Evolutionary conservation across 345 rosid genomes (phyloP).

Genomic region (Pistacia integerrima): DNA sequence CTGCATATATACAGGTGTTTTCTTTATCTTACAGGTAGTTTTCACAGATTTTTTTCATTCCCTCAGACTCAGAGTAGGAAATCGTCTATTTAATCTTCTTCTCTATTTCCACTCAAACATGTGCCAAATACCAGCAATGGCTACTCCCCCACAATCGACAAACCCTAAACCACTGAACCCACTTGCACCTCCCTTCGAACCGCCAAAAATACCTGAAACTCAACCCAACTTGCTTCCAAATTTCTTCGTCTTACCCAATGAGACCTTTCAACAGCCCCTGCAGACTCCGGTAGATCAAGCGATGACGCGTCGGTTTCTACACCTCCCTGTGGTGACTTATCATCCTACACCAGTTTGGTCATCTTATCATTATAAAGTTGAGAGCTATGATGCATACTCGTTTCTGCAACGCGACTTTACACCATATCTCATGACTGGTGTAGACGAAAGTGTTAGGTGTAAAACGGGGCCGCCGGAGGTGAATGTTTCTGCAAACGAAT

Average conservation of each 20-base stretch:
- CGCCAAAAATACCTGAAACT: background rate
- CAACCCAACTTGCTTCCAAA: background rate
- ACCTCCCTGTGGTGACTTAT: too few species aligned
- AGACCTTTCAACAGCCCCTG: too few species aligned
- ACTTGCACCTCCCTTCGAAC: conserved; percentile 1
- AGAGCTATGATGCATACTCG: background rate
- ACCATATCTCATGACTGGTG: background rate
- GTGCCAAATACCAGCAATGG: background rate
- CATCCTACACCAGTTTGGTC: background rate
- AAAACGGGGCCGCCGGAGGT: background rate
- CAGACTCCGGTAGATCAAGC: too few species aligned
- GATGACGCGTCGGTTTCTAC: background rate
- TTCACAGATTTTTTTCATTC: too few species aligned
- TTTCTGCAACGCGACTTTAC: background rate
- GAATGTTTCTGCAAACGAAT: background rate
- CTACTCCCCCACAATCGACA: background rate
- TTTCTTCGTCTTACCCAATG: background rate
- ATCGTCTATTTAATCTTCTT: too few species aligned
- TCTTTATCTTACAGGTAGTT: too few species aligned
- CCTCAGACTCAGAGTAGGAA: too few species aligned
- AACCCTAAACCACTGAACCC: conserved; percentile 9
- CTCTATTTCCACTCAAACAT: background rate
- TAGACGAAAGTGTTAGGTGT: background rate
- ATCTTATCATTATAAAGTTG: background rate
- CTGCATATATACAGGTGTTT: too few species aligned